Evolutionary conservation across 2,329 filamentous ascomycete genomes (phyloP).

Genomic region (Domatiomyces globalis): DNA sequence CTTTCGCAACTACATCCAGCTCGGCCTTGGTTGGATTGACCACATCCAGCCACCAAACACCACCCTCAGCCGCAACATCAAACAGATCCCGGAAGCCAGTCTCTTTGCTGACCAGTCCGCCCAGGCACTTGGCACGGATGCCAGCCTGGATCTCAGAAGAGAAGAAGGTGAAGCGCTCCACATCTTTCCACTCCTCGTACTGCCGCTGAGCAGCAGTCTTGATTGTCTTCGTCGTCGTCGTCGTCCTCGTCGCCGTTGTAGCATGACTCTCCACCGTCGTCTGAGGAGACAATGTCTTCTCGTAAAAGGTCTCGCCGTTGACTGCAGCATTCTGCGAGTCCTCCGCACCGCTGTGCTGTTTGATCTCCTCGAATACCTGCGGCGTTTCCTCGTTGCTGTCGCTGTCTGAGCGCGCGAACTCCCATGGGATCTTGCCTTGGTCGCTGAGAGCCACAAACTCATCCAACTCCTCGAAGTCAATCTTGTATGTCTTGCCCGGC

Average conservation of each 20-base stretch:
- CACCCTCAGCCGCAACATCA: constrained; percentile 52
- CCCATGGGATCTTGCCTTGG: constrained; percentile 33
- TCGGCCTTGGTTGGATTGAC: constrained; percentile 82
- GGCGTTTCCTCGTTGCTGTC: constrained; percentile 37
- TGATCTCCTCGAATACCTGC: constrained; percentile 48
- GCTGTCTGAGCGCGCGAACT: constrained; percentile 5
- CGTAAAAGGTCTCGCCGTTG: constrained; percentile 16
- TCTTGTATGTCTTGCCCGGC: constrained; percentile 64
- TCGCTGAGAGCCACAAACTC: constrained; percentile 61
- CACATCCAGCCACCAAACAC: constrained; percentile 98
- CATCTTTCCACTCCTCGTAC: constrained; percentile 29
- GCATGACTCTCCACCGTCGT: constrained; percentile 6
- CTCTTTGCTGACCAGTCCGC: constrained; percentile 74
- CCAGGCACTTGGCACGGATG: constrained; percentile 78
- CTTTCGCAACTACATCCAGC: constrained; percentile 73
- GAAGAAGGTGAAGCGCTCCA: constrained; percentile 89
- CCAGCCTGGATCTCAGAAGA: constrained; percentile 89
- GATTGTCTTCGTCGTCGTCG: neutral
- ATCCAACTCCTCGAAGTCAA: constrained; percentile 86
- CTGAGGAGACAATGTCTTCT: constrained; percentile 11
- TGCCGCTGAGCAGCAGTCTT: neutral
- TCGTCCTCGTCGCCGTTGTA: neutral
- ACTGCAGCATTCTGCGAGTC: constrained; percentile 24
- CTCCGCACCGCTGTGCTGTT: constrained; percentile 25
- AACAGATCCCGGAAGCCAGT: constrained; percentile 86